Conservation (phyloP, 768 basidiomycete genomes). For the Suillus tomentosus region DNA sequence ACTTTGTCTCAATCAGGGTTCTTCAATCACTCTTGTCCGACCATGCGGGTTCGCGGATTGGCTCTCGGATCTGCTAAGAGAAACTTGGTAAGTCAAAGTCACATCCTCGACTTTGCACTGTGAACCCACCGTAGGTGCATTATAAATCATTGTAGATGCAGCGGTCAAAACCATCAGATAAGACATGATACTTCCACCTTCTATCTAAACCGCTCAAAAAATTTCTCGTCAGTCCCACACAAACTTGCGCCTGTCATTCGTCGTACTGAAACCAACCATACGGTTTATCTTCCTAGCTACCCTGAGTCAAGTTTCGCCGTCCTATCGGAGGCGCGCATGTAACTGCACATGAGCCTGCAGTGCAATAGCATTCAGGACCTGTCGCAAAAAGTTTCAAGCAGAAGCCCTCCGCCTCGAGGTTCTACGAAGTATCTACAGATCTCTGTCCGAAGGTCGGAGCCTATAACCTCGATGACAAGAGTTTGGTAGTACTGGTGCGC, state of each 20-base stretch:
- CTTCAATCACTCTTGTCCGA: neutral
- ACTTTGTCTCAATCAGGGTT: neutral
- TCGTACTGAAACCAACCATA: slow-evolving; percentile 17
- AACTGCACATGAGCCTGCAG: neutral
- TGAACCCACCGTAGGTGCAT: neutral
- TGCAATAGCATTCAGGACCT: neutral
- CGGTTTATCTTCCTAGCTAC: slow-evolving; percentile 13
- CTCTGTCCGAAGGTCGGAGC: slow-evolving; percentile 26
- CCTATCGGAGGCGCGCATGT: slow-evolving; percentile 10
- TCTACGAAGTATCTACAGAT: slow-evolving; percentile 28
- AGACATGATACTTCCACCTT: neutral
- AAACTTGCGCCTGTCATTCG: neutral
- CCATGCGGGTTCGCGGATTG: neutral
- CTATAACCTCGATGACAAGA: slow-evolving; percentile 19
- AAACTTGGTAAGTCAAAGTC: slow-evolving; percentile 3
- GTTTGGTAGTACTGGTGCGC: slow-evolving; percentile 25
- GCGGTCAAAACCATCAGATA: neutral
- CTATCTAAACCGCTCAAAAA: neutral
- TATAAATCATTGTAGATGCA: neutral
- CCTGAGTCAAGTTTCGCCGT: slow-evolving; percentile 23
- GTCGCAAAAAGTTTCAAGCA: neutral
- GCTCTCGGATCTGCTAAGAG: neutral
- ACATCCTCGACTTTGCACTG: neutral
- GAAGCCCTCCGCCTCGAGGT: neutral
- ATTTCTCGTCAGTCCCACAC: neutral